Percentiles rank a stretch among this genome's conserved stretches.
Conservation (phyloP, 345 rosid genomes). For the Punica granatum region DNA sequence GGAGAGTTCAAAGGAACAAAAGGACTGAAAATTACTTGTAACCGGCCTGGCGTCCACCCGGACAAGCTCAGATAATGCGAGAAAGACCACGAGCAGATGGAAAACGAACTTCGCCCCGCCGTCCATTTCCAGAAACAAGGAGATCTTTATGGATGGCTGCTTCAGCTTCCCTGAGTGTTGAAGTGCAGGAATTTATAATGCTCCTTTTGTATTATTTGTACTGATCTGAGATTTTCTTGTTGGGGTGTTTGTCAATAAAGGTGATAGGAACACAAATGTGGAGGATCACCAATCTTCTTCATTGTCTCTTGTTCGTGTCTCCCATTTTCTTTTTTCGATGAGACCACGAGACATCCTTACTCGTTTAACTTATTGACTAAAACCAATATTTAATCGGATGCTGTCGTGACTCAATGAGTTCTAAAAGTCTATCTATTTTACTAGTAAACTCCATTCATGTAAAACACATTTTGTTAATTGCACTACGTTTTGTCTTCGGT, state of each 20-base stretch:
- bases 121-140: conserved; percentile 1
- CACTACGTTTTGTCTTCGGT: too few relatives aligned
- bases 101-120: conserved; percentile 20
- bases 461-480: too few relatives aligned
- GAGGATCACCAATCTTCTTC: background rate
- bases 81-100: conserved; percentile 21
- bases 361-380: too few relatives aligned
- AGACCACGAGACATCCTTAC: too few relatives aligned
- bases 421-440: too few relatives aligned
- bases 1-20: background rate
- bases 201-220: background rate
- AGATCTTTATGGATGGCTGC: background rate
- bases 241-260: background rate
- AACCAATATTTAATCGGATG: too few relatives aligned
- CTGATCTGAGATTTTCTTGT: background rate
- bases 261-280: conserved; percentile 5
- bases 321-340: too few relatives aligned
- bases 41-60: conserved; percentile 29
- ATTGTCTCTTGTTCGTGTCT: background rate
- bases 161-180: background rate
- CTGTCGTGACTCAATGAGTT: too few relatives aligned
- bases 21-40: conserved; percentile 23
- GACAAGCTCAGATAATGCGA: conserved; percentile 29
- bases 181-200: conserved; percentile 4
- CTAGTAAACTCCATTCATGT: too few relatives aligned